Evolutionary conservation across 768 basidiomycete genomes (phyloP).

Genomic region (Sporobolomyces roseus): DNA sequence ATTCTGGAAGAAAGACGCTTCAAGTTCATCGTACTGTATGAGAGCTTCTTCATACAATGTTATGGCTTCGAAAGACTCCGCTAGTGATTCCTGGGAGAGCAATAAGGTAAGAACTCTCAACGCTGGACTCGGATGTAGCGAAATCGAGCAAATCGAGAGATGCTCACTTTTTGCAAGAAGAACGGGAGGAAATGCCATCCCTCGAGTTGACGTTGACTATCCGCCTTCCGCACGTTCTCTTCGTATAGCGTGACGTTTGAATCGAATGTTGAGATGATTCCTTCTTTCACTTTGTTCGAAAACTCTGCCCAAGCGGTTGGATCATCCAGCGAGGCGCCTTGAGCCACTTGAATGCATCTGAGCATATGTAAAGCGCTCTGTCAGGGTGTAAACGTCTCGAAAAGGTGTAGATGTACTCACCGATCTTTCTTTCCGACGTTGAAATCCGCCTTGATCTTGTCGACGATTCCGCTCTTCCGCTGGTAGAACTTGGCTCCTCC

Average conservation of each 20-base stretch:
- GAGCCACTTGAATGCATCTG: conserved; percentile 72
- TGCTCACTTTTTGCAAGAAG: conserved; percentile 80
- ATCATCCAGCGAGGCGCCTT: conserved; percentile 56
- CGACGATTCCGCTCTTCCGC: conserved; percentile 75
- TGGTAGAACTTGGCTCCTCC: conserved; percentile 60
- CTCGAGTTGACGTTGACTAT: conserved; percentile 82
- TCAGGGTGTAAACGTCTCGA: too few relatives aligned
- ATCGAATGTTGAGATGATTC: conserved; percentile 78
- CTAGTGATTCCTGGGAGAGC: conserved; percentile 76
- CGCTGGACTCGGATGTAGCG: too few relatives aligned
- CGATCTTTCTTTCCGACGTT: conserved; percentile 77
- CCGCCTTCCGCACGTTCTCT: conserved; percentile 84
- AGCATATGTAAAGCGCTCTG: background rate
- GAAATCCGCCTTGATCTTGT: conserved; percentile 88
- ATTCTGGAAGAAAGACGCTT: conserved; percentile 64
- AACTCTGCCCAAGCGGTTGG: conserved; percentile 77
- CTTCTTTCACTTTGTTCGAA: conserved; percentile 82
- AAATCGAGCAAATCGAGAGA: background rate
- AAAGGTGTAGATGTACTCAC: background rate
- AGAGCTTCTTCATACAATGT: conserved; percentile 84
- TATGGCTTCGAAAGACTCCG: conserved; percentile 85
- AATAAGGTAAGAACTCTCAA: background rate
- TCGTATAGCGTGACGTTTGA: conserved; percentile 69
- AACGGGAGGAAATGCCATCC: conserved; percentile 99
- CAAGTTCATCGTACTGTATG: conserved; percentile 84